Conservation (phyloP, 805 yeast species). For the Nakazawaea ernobii region DNA sequence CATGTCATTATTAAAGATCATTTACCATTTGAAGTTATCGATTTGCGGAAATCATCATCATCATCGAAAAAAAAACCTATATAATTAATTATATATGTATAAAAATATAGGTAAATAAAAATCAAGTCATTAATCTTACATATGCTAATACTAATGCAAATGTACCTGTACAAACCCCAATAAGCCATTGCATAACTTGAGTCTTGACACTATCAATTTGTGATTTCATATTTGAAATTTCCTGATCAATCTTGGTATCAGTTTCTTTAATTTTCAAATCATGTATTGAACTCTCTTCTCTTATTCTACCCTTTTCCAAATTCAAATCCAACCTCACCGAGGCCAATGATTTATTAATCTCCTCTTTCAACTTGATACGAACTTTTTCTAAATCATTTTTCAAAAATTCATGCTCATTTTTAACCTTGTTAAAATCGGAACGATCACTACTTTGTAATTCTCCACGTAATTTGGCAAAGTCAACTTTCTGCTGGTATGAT, state of each 20-base stretch:
- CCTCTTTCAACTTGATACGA: constrained; percentile 81
- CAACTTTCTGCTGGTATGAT: constrained; percentile 94
- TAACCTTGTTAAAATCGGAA: constrained; percentile 74
- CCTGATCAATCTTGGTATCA: constrained; percentile 92
- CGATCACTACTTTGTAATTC: constrained; percentile 86
- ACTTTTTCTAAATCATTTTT: constrained; percentile 81
- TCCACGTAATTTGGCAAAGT: constrained; percentile 89
- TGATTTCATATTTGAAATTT: constrained; percentile 88
- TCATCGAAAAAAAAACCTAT: not conserved
- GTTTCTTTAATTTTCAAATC: constrained; percentile 93
- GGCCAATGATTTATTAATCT: constrained; percentile 84
- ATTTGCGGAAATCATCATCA: constrained; percentile 30
- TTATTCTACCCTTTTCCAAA: constrained; percentile 89
- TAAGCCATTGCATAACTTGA: constrained; percentile 96
- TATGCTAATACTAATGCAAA: constrained; percentile 92
- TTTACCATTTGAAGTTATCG: constrained; percentile 43
- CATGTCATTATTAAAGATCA: constrained; percentile 43
- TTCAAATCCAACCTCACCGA: constrained; percentile 87
- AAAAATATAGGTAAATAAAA: not conserved
- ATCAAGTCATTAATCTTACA: constrained; percentile 69
- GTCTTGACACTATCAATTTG: constrained; percentile 94
- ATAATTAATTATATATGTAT: not conserved
- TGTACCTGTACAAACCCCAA: constrained; percentile 98
- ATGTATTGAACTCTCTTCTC: constrained; percentile 90
- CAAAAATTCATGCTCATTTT: constrained; percentile 82